Conservation (phyloP, 495 filamentous ascomycete genomes). For the Penicillium maclennaniae region DNA sequence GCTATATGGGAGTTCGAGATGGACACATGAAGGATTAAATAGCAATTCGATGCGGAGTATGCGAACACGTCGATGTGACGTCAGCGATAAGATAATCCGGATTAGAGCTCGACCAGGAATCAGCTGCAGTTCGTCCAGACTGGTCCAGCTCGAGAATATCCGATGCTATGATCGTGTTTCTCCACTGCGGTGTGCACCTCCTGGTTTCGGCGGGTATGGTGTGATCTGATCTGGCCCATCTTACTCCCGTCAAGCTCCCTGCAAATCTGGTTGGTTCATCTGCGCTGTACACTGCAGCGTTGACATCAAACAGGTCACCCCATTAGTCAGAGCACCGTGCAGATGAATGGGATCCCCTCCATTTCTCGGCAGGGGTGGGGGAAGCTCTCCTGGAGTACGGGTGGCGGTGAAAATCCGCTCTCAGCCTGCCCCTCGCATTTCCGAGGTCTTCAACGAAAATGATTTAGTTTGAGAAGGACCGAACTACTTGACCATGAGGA, state of each 20-base stretch:
- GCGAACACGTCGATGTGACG: constrained; percentile 27
- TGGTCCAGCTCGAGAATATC: background rate
- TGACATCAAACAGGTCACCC: background rate
- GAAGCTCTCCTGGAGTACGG: too few relatives aligned
- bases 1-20: too few relatives aligned
- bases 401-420: too few relatives aligned
- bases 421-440: too few relatives aligned
- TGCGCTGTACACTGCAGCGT: background rate
- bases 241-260: background rate
- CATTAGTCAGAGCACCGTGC: background rate
- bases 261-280: background rate
- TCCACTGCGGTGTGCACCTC: background rate
- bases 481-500: too few relatives aligned
- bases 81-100: constrained; percentile 26
- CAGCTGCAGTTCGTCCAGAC: background rate
- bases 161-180: background rate
- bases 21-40: constrained; percentile 11
- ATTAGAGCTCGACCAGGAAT: constrained; percentile 2
- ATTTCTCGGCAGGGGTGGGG: too few relatives aligned
- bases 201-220: background rate
- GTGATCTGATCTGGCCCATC: background rate
- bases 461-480: too few relatives aligned
- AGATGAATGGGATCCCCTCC: background rate
- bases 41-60: constrained; percentile 1
- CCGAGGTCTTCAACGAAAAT: too few relatives aligned